phyloP scores from a whole-genome alignment of 106 monocot species.

The Dactylorhiza incarnata region DNA sequence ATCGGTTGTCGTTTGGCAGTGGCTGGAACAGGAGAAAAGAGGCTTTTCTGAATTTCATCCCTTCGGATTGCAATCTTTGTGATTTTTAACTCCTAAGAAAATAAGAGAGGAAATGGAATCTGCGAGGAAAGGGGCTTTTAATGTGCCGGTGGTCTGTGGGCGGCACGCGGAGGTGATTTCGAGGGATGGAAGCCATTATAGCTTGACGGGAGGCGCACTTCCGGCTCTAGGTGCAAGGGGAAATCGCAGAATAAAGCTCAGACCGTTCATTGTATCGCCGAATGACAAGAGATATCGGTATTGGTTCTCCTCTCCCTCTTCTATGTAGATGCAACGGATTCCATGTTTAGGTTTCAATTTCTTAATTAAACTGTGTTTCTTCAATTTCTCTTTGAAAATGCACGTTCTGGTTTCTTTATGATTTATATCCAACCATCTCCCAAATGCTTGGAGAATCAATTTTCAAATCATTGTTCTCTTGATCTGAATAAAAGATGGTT shows the following conservation, averaged over 20 bases:
- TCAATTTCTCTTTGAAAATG: too few relatives aligned
- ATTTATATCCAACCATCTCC: too few relatives aligned
- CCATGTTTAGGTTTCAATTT: background rate
- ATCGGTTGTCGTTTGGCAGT: conserved; percentile 1
- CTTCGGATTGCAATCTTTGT: background rate
- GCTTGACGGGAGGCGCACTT: conserved; percentile 62
- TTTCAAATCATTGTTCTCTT: too few relatives aligned
- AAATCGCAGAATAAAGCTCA: conserved; percentile 55
- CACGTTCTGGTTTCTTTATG: too few relatives aligned
- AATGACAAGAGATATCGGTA: conserved; percentile 73
- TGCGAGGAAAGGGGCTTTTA: conserved; percentile 1
- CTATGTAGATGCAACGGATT: background rate
- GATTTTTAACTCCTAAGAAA: background rate
- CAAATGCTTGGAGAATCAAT: too few relatives aligned
- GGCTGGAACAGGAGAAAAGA: background rate
- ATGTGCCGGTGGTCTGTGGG: conserved; percentile 17
- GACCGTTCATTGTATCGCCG: conserved; percentile 60
- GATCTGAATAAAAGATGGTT: background rate
- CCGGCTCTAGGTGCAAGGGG: conserved; percentile 82
- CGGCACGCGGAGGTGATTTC: conserved; percentile 26
- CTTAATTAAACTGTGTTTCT: too few relatives aligned
- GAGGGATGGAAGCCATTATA: conserved; percentile 81
- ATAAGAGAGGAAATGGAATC: conserved; percentile 3
- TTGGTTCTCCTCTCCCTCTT: background rate
- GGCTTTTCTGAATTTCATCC: background rate